Evolutionary conservation across 164 flowering plant genomes (phyloP), one percentile per base, ranked within the genome.

Genomic region (Saururus chinensis): DNA sequence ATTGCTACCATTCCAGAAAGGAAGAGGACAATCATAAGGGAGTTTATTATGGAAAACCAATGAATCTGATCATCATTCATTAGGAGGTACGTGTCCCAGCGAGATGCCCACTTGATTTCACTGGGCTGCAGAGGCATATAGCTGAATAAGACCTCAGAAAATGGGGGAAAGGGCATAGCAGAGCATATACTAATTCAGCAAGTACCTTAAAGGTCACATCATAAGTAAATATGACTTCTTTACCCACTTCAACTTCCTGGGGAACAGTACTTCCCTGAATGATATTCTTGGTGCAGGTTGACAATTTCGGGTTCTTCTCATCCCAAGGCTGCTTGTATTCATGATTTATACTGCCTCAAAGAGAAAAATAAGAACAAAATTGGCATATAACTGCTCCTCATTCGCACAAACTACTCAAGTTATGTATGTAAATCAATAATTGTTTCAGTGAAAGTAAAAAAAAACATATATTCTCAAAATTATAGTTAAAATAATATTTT

Each of bases 241-340:
- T 87, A 26, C 74, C 81, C 51, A 66, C 56, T 26, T 85, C 96
- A 54, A 88, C 98, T 75, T 88, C 95, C 69, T 88, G 96, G 17
- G 90, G 90, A 53, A 71, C 79, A 59, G 80, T 74, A 57, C 80
- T 79, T 40, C 88, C 81, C 70, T 79, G 92, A 64, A 81, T 70
- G 35, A 86, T 73, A 63, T 75, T 81, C 73, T 88, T 86, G 65
- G 92, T 80, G 66, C 98, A 93, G 53, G 98, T 90, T 59, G 78
- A 53, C 76, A 93, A 60, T 62, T 86, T 87, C 61, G 98, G 87
- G 59, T 90, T 86, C 75, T 93, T 82, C 48, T 83, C 97, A 73
- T 90, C 80, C 97, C 97, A 86, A 25, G 77, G 88, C 26, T 35
- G 23, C 79, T 93, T 86, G 71, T 84, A 90, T 65, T 88, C 96